Percentiles rank a stretch among this genome's conserved stretches.
These are phyloP conservation scores for Evernia prunastri DNA, from an alignment of 495 filamentous ascomycete genomes.

Conservation along the genomic window DNA sequence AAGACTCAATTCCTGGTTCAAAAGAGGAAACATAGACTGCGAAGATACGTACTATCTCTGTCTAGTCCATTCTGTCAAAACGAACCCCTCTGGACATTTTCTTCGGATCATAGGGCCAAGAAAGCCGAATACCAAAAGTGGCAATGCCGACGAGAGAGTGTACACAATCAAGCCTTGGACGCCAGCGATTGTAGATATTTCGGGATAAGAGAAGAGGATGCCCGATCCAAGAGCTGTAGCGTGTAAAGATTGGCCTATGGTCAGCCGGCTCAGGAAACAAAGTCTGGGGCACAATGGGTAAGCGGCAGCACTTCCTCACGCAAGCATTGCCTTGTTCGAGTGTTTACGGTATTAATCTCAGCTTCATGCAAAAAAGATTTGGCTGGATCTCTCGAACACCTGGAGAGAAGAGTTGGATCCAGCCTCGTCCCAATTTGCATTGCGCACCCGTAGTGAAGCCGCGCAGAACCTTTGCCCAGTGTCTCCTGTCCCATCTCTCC, in stretches of 20 bases:
- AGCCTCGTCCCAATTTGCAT: slow-evolving; percentile 36
- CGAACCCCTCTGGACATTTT: slow-evolving; percentile 70
- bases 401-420: slow-evolving; percentile 41
- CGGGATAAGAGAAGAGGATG: slow-evolving; percentile 69
- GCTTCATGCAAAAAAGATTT: slow-evolving; percentile 50
- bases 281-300: slow-evolving; percentile 30
- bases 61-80: slow-evolving; percentile 72
- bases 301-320: slow-evolving; percentile 92
- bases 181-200: slow-evolving; percentile 71
- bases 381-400: slow-evolving; percentile 26
- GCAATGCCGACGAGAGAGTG: slow-evolving; percentile 58
- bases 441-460: slow-evolving; percentile 86
- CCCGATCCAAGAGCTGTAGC: slow-evolving; percentile 65
- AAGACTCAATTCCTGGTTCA: too few species aligned
- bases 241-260: slow-evolving; percentile 28
- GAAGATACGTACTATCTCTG: slow-evolving; percentile 39
- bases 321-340: slow-evolving; percentile 96
- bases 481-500: slow-evolving; percentile 18
- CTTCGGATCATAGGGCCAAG: slow-evolving; percentile 65
- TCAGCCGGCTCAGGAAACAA: slow-evolving; percentile 25
- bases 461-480: slow-evolving; percentile 33
- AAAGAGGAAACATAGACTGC: neutral
- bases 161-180: slow-evolving; percentile 69
- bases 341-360: slow-evolving; percentile 84
- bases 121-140: slow-evolving; percentile 59